phyloP scores from a whole-genome alignment of 176 grass and related monocot genomes.

The Triticum monococcum region DNA sequence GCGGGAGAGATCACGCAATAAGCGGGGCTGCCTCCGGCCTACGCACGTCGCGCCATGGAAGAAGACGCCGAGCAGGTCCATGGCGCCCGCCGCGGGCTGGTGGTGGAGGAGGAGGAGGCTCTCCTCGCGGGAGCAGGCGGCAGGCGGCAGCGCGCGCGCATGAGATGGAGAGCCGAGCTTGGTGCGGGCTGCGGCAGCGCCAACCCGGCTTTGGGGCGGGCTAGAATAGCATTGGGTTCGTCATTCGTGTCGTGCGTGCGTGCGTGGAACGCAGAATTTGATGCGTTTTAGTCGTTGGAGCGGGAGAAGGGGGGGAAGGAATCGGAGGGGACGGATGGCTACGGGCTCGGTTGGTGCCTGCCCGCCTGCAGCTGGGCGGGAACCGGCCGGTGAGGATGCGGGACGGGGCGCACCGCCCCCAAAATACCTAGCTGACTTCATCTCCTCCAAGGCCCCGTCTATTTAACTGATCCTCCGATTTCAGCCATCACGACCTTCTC shows the following conservation, averaged over 20 bases:
- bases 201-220: not conserved
- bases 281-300: not conserved
- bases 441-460: too few relatives aligned
- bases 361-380: not conserved
- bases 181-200: not conserved
- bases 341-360: constrained; percentile 7
- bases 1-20: not conserved
- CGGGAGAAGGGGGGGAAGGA: not conserved
- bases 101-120: too few relatives aligned
- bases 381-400: not conserved
- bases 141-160: not conserved
- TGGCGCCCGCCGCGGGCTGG: constrained; percentile 6
- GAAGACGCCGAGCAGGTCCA: constrained; percentile 54
- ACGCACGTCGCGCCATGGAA: constrained; percentile 45
- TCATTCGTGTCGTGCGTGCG: not conserved
- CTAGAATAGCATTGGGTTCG: not conserved
- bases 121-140: not conserved
- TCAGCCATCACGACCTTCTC: too few relatives aligned
- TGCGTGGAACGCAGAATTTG: constrained; percentile 16
- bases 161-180: not conserved
- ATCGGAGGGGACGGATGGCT: not conserved
- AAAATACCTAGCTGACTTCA: too few relatives aligned
- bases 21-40: too few relatives aligned
- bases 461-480: too few relatives aligned
- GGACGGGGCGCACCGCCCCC: not conserved